Evolutionary conservation across 768 basidiomycete genomes (phyloP).

Genomic region (Mycena alexandri): DNA sequence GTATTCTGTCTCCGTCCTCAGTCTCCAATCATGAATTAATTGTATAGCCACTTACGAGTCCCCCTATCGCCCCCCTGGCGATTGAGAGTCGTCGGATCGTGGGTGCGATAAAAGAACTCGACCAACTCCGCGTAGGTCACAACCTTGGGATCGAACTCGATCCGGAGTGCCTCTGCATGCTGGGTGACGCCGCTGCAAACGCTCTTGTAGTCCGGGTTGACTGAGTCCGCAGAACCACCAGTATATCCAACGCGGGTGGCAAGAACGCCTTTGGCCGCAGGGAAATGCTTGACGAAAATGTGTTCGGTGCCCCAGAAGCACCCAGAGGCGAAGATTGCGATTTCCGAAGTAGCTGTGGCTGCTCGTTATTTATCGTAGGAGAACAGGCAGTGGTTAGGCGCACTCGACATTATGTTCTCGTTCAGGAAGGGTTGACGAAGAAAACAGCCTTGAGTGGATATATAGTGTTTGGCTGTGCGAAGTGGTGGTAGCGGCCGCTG

Average conservation of each 20-base stretch:
- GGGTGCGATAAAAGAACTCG: constrained; percentile 83
- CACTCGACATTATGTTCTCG: constrained; percentile 1
- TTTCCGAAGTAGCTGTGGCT: neutral
- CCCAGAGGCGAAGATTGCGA: constrained; percentile 45
- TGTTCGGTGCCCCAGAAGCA: constrained; percentile 78
- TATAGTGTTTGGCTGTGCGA: too few species aligned
- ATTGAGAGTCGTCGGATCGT: constrained; percentile 78
- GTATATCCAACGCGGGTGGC: constrained; percentile 71
- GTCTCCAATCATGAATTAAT: too few species aligned
- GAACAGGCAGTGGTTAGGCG: too few species aligned
- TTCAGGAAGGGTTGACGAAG: neutral
- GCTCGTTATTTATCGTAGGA: neutral
- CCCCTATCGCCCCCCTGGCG: constrained; percentile 72
- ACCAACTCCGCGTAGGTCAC: constrained; percentile 79
- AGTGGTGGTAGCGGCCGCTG: neutral
- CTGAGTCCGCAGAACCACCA: constrained; percentile 57
- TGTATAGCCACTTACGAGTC: constrained; percentile 63
- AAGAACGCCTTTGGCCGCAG: constrained; percentile 61
- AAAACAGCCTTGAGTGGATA: neutral
- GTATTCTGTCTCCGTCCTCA: constrained; percentile 62
- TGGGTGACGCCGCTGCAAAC: constrained; percentile 76
- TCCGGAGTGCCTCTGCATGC: constrained; percentile 77
- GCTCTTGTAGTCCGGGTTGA: constrained; percentile 64
- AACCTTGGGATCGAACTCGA: constrained; percentile 73
- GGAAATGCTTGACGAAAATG: constrained; percentile 70